phyloP scores from a whole-genome alignment of 129 eudicot species.

The Arctium minus region DNA sequence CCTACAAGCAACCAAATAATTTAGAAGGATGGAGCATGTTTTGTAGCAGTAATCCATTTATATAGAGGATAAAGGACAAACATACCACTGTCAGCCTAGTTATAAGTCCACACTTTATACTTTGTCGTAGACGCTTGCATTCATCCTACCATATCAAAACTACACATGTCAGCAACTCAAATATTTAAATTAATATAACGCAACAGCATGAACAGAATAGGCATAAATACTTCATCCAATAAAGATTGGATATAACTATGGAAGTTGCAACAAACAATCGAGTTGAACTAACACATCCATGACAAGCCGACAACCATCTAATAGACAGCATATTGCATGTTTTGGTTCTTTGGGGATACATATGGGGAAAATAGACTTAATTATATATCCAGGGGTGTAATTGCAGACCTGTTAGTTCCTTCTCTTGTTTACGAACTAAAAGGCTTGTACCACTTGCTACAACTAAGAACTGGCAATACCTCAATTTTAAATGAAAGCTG shows the following conservation, averaged over 20 bases:
- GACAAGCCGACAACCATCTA: neutral
- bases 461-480: neutral
- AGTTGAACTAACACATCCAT: too few species aligned
- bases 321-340: neutral
- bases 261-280: neutral
- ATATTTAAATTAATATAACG: neutral
- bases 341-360: neutral
- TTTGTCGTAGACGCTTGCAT: slow-evolving; percentile 95
- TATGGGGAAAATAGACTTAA: neutral
- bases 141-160: slow-evolving; percentile 61
- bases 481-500: too few species aligned
- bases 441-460: neutral
- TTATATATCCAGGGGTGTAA: neutral
- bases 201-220: neutral
- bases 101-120: slow-evolving; percentile 89
- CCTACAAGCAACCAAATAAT: slow-evolving; percentile 50
- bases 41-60: neutral
- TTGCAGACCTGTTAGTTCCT: neutral
- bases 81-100: slow-evolving; percentile 82
- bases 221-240: neutral
- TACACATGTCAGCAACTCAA: slow-evolving; percentile 26
- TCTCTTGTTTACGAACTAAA: neutral
- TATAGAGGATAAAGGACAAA: neutral
- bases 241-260: neutral
- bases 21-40: slow-evolving; percentile 2